Conservation (phyloP, 129 eudicot species). For the Ambrosia trifida region DNA sequence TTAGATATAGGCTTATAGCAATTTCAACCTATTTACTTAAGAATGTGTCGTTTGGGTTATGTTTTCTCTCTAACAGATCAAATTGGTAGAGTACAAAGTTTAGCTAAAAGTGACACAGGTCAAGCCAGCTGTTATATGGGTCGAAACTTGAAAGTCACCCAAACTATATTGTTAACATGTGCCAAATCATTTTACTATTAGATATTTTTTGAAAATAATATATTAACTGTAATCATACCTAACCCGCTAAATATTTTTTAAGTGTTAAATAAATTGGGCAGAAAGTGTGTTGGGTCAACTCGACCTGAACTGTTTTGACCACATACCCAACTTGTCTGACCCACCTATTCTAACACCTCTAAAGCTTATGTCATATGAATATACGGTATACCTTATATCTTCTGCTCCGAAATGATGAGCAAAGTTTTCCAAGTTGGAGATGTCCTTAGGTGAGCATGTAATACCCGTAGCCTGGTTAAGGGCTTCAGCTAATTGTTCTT, state of each 20-base stretch:
- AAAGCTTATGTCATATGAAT: neutral
- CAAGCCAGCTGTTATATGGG: neutral
- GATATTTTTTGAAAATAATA: neutral
- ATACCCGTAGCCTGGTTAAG: conserved; percentile 60
- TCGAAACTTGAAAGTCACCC: neutral
- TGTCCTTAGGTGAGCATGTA: conserved; percentile 51
- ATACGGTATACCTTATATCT: conserved; percentile 72
- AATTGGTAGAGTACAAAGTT: neutral
- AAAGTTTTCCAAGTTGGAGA: conserved; percentile 55
- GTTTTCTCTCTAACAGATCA: conserved; percentile 1
- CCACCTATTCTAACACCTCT: neutral
- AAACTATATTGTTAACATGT: neutral
- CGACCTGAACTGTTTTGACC: neutral
- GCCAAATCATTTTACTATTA: neutral
- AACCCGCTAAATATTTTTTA: neutral
- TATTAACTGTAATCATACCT: neutral
- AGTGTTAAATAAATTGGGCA: neutral
- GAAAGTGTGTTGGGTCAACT: neutral
- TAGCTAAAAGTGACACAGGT: neutral
- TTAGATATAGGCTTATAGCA: neutral
- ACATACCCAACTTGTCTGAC: neutral
- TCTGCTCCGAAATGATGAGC: conserved; percentile 76
- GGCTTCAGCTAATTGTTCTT: conserved; percentile 58
- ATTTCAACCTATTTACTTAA: neutral
- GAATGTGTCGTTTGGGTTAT: neutral